These are phyloP conservation scores for Metarhizium robertsii DNA, from an alignment of 2,329 filamentous ascomycete genomes.

Conservation along the genomic window DNA sequence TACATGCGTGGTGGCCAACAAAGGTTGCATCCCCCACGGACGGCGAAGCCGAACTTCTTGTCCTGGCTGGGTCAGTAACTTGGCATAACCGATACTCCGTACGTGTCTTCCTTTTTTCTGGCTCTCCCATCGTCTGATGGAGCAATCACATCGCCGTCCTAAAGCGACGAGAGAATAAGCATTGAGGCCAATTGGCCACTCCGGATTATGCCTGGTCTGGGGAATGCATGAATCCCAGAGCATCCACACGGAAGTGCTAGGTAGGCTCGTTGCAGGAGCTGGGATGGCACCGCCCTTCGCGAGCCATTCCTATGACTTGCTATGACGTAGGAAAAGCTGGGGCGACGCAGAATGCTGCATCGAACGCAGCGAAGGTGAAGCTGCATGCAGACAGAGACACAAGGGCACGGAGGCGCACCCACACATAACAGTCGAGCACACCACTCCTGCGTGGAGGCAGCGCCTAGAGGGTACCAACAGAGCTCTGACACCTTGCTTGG, in stretches of 20 bases:
- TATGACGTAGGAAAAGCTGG: constrained; percentile 8
- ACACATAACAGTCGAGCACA: neutral
- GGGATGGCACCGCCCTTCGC: neutral
- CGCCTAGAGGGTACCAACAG: too few relatives aligned
- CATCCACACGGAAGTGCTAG: neutral
- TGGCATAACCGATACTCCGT: neutral
- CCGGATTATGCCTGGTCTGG: constrained; percentile 1
- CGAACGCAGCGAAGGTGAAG: neutral
- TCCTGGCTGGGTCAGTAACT: too few relatives aligned
- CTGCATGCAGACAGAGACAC: neutral
- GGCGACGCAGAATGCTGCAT: neutral
- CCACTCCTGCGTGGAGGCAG: neutral
- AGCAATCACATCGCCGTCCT: neutral
- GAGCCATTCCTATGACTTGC: constrained; percentile 9
- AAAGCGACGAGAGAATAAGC: neutral
- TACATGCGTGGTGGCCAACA: too few relatives aligned
- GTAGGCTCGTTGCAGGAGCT: neutral
- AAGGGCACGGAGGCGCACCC: neutral
- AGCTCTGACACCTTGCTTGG: too few relatives aligned
- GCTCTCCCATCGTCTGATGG: neutral
- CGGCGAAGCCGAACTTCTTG: constrained; percentile 2
- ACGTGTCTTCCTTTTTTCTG: neutral
- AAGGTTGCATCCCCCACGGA: neutral
- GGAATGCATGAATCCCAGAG: neutral
- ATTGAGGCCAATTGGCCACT: constrained; percentile 1